Base-by-base conservation (phyloP, 2,329 filamentous ascomycete species). In the Penicillium sp. region DNA sequence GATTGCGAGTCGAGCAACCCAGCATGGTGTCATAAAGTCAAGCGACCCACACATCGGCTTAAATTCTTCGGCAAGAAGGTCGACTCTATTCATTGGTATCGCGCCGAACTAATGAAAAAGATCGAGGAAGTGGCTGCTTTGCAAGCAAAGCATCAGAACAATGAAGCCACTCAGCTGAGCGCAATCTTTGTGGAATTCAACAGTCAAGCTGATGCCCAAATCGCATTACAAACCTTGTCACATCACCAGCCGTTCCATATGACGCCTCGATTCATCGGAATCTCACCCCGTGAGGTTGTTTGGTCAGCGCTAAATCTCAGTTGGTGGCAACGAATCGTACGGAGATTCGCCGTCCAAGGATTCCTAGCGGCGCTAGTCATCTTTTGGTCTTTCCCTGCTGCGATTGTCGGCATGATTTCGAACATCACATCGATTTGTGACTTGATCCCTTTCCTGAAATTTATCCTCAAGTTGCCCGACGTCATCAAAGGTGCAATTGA, bases 161-260 rank as follows among this genome's bases (percentile, higher is more conserved):
- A 88, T 36, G 81, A 88, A 18, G 84, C 80, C 44, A 83, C 86
- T 58, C 82, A 84, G 56, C 77, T 91, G 10, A 83, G 88, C 10
- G 88, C 90, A 18, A 89, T 93, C 8, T 99, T 99, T 63, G 85
- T 97, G 64, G 92, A 97, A 69, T 99, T 97, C 66, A 79, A 83
- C 41, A 86, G 83, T 0, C 90, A 96, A 68, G 83, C 88, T 47
- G 88, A 89, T 48, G 94, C 94, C 8, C 92, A 97, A 71, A 83
- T 86, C 42, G 93, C 93, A 9, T 89, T 86, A 66, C 94, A 97
- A 71, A 87, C 88, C 2, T 78, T 97, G 13, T 87, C 92, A 4
- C 89, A 95, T 69, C 91, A 96, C 71, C 87, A 90, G 54, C 88
- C 90, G 7, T 80, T 96, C 38, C 90, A 93, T 66, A 92, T 97